A percentile compares a stretch with the other conserved stretches of the same genome.
Evolutionary conservation across 1,284 basidiomycete species (phyloP).

Genomic region (Cryptococcus sp.): DNA sequence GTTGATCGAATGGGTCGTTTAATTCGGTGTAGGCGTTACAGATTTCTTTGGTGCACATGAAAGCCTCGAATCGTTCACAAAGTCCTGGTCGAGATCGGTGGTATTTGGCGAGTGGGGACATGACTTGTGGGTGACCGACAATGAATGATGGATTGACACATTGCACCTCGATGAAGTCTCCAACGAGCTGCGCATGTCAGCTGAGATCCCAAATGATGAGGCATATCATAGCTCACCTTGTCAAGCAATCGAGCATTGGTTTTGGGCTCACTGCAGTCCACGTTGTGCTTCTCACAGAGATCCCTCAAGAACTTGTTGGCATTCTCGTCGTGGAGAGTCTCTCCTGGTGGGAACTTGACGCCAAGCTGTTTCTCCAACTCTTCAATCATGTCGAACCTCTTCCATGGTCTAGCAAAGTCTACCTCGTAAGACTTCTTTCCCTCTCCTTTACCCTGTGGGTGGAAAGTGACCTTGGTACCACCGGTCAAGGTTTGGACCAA

Average conservation of each 20-base stretch:
- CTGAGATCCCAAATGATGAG: background rate
- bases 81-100: constrained; percentile 88
- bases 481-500: constrained; percentile 87
- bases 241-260: constrained; percentile 94
- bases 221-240: constrained; percentile 58
- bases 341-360: constrained; percentile 89
- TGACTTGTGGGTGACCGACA: constrained; percentile 97
- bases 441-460: constrained; percentile 85
- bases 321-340: constrained; percentile 81
- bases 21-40: constrained; percentile 98
- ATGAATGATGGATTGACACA: constrained; percentile 98
- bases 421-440: constrained; percentile 64
- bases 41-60: constrained; percentile 97
- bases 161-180: constrained; percentile 94
- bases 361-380: constrained; percentile 91
- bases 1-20: constrained; percentile 96
- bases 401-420: constrained; percentile 95
- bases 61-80: constrained; percentile 97
- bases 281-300: constrained; percentile 84
- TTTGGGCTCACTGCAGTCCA: constrained; percentile 94
- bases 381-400: constrained; percentile 96
- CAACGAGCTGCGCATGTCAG: constrained; percentile 66
- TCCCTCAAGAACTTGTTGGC: constrained; percentile 85
- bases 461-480: constrained; percentile 72
- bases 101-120: constrained; percentile 97